Base-by-base conservation (phyloP, 768 basidiomycete species). In the Termitomyces sp. region DNA sequence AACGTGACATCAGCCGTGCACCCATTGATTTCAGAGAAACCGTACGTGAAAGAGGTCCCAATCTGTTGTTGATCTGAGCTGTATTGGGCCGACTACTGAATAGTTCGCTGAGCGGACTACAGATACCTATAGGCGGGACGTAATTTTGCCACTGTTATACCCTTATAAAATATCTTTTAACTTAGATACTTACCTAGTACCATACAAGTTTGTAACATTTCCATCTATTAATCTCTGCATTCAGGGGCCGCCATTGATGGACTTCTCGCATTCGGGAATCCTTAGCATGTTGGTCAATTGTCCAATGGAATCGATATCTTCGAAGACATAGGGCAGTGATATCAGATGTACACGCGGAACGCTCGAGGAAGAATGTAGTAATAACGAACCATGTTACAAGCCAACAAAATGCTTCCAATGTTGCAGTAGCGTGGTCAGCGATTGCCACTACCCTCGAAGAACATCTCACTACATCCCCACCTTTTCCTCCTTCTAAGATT, bases 21-120 rank as follows among this genome's bases (percentile, higher is more conserved):
- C 69, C 76, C 17, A 77, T 84, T 50, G 85, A 87, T 69, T 77
- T 89, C 75, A 79, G 84, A 37, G 82, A 87, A 51, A 80, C 80
- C 29, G 75, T 83, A 71, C 73, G 71, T 62, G 82, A 83, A 60
- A 71, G 76, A 48, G 73, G 75, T 32, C 66, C 78, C 54, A 78
- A 78, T 59, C 65, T 85, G 53, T 73, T 86, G 56, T 70, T 86
- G 53, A 72, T 84, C 59, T 86, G 66, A 62, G 21, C 29, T 8
- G 31, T n/a, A 35, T 23, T 23, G 27, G 23, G 52, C 11, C 53
- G 21, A 29, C 52, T 56, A 14, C 23, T 42, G 27, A 14, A 57
- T 32, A 44, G 1, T 45, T 50, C 23, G 58, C 53, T 25, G 27
- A 25, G 53, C 53, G 55, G 54, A 49, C 16, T 11, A 51, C 10